Percentiles rank a stretch among this genome's conserved stretches.
Conservation (phyloP, 2,329 filamentous ascomycete species). For the Dendryphion nanum region DNA sequence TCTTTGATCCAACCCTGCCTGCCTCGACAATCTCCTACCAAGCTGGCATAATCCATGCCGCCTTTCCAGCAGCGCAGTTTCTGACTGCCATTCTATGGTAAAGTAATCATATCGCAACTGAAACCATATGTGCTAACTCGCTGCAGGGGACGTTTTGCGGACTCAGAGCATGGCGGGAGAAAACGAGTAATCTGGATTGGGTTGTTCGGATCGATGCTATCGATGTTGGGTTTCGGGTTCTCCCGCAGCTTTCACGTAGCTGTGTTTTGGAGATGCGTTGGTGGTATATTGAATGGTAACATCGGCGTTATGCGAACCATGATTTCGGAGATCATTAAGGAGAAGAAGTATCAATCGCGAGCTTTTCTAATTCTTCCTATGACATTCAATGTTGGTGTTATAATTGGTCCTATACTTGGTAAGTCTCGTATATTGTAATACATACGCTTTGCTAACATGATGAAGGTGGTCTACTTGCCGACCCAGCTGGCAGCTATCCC, state of each 20-base stretch:
- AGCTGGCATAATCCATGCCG: conserved; percentile 73
- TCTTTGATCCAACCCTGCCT: conserved; percentile 61
- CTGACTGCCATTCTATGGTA: conserved; percentile 80
- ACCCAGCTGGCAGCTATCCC: conserved; percentile 63
- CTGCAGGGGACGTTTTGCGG: conserved; percentile 68
- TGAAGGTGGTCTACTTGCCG: conserved; percentile 66
- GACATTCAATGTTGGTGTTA: conserved; percentile 63
- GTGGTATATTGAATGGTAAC: conserved; percentile 70
- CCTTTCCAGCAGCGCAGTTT: conserved; percentile 81
- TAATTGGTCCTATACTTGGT: conserved; percentile 44
- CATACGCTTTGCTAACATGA: conserved; percentile 28
- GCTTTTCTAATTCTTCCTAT: conserved; percentile 63
- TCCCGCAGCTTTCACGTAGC: conserved; percentile 61
- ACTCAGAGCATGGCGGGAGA: conserved; percentile 62
- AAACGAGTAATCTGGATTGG: conserved; percentile 79
- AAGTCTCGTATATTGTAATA: conserved; percentile 2
- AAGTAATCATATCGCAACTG: too few relatives aligned
- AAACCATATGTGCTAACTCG: too few relatives aligned
- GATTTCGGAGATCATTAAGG: conserved; percentile 67
- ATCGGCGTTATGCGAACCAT: conserved; percentile 69
- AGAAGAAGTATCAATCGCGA: conserved; percentile 61
- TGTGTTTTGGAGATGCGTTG: conserved; percentile 64
- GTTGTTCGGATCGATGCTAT: conserved; percentile 65
- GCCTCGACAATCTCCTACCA: conserved; percentile 70
- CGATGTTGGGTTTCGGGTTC: conserved; percentile 68